These are phyloP conservation scores for Penstemon newberryi DNA, from an alignment of 257 asterid genomes.

Conservation along the genomic window DNA sequence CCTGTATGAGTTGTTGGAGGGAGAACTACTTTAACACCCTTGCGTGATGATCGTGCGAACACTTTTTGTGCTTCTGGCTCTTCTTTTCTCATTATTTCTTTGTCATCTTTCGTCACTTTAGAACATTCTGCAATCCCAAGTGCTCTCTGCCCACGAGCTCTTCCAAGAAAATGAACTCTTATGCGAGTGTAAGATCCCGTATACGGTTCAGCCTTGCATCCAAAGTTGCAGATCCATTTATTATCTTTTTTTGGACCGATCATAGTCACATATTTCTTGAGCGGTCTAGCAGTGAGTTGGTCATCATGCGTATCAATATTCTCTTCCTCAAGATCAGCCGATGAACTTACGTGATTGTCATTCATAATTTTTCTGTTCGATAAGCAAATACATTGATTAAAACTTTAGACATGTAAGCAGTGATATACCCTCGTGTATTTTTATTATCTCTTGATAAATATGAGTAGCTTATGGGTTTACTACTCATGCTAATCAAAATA, in stretches of 20 bases:
- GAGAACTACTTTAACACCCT: not conserved
- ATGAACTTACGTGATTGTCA: no score
- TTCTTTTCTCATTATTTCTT: conserved; percentile 18
- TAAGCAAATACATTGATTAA: no score
- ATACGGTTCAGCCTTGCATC: conserved; percentile 8
- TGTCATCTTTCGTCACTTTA: not conserved
- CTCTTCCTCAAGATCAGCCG: no score
- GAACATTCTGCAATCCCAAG: not conserved
- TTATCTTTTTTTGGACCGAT: not conserved
- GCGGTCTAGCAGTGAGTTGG: not conserved
- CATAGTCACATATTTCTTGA: conserved; percentile 6
- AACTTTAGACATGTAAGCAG: no score
- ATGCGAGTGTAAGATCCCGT: conserved; percentile 10
- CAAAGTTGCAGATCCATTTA: not conserved
- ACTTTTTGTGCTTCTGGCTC: conserved; percentile 14
- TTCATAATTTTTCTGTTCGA: no score
- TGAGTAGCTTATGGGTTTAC: no score
- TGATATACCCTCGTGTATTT: no score
- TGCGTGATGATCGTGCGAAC: not conserved
- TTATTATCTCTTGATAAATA: no score
- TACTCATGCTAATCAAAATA: no score
- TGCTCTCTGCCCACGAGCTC: not conserved
- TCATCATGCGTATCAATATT: no score
- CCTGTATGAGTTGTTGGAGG: not conserved
- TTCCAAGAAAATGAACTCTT: conserved; percentile 18